phyloP scores from a whole-genome alignment of 805 yeast genomes.

The Myxozyma melibiosi region DNA sequence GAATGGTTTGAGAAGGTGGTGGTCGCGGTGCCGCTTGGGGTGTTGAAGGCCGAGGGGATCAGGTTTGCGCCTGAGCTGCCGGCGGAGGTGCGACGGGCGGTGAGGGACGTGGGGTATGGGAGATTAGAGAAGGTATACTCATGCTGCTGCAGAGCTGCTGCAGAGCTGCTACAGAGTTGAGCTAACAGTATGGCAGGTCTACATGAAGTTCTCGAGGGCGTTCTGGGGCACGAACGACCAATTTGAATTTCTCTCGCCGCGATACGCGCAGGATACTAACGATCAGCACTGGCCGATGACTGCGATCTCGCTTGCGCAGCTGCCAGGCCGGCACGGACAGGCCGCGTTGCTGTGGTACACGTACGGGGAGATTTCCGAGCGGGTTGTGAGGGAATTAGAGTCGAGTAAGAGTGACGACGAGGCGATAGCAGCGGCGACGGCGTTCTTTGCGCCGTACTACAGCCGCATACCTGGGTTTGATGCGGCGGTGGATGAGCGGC shows the following conservation, averaged over 20 bases:
- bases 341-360: conserved; percentile 35
- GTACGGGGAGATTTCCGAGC: conserved; percentile 34
- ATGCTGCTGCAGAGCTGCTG: not conserved
- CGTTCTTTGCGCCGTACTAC: conserved; percentile 35
- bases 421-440: conserved; percentile 26
- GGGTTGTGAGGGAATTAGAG: conserved; percentile 20
- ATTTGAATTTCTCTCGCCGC: conserved; percentile 35
- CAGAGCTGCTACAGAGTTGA: not conserved
- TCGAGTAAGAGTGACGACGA: conserved; percentile 31
- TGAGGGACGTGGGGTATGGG: conserved; percentile 37
- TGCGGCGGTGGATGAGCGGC: conserved; percentile 9
- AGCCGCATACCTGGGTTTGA: conserved; percentile 27
- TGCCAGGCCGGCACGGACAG: conserved; percentile 30
- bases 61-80: conserved; percentile 36
- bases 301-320: conserved; percentile 24
- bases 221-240: conserved; percentile 39
- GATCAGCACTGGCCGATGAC: conserved; percentile 19
- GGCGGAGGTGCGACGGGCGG: conserved; percentile 24
- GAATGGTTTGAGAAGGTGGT: conserved; percentile 37
- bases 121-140: conserved; percentile 37
- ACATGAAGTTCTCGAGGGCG: conserved; percentile 37
- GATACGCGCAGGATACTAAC: conserved; percentile 13
- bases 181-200: conserved; percentile 23
- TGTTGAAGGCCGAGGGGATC: conserved; percentile 35
- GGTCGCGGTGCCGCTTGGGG: conserved; percentile 40